Base-by-base conservation (phyloP, 2,329 filamentous ascomycete species). In the Leptoxyphium fumago region DNA sequence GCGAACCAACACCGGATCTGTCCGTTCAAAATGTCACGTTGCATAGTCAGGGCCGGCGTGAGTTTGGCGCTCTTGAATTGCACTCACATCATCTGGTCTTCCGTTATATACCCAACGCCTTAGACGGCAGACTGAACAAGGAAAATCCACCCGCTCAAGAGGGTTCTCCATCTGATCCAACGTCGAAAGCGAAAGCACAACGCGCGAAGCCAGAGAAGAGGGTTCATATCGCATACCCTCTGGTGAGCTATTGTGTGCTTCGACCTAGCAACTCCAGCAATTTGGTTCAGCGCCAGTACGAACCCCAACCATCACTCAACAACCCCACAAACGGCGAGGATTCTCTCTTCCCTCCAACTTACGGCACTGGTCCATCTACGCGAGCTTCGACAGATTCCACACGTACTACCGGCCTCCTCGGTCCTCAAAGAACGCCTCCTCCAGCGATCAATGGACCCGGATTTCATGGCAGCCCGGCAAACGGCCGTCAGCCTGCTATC, bases 161-260 rank as follows among this genome's bases (percentile, higher is more conserved):
- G 21, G 21, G 4, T 26, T 26, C 21, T 26, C 7, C 21, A 26
- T 7, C 21, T 26, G 21, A 36, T 9, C 32, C 32, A 36, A 36
- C 32, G 11, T 9, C 9, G 13, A 17, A 48, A 57, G n/a, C 46
- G 53, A n/a, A 60, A 61, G 10, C 69, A 67, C 50, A 68, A 74
- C 17, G 73, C 79, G 59, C 84, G 94, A 64, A 77, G 84, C 59
- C 98, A 89, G 84, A 85, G 96, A 36, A 36, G 32, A 36, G 15
- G 9, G 13, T 36, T 13, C 32, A 36, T 15, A 36, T 36, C 44
- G 88, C 91, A 13, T 98, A 88, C 63, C 88, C 89, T 18, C 88
- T 96, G 64, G 85, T 98, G 56, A 77, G 77, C 36, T 77, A 80
- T 56, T 94, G 88, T 65, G 77, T 75, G 18, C 78, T 89, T 52